phyloP scores from a whole-genome alignment of 1,139 yeast species.

The Protomyces macrosporus region DNA sequence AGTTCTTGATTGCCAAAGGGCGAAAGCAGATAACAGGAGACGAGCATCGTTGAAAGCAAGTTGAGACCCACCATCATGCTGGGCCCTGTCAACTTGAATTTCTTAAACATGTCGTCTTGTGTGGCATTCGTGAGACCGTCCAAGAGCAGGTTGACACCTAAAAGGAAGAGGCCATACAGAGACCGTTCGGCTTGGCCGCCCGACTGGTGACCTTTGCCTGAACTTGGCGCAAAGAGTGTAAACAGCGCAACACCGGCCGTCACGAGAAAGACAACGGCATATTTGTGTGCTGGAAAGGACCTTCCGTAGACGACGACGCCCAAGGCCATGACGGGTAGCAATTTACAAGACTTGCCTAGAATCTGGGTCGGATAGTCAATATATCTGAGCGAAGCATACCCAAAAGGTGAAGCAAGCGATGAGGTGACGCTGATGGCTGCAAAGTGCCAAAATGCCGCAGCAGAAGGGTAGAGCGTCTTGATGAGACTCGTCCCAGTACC shows the following conservation, averaged over 20 bases:
- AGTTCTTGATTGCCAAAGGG: slow-evolving; percentile 32
- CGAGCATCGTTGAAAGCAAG: slow-evolving; percentile 47
- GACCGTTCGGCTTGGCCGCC: slow-evolving; percentile 36
- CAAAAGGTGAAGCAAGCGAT: slow-evolving; percentile 73
- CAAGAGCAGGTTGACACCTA: slow-evolving; percentile 60
- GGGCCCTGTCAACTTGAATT: slow-evolving; percentile 60
- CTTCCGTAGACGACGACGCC: slow-evolving; percentile 70
- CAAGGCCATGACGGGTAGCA: slow-evolving; percentile 84
- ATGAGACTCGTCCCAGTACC: slow-evolving; percentile 13
- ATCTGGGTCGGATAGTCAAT: slow-evolving; percentile 81
- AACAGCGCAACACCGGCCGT: slow-evolving; percentile 78
- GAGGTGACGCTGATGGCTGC: slow-evolving; percentile 68
- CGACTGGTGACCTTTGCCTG: slow-evolving; percentile 35
- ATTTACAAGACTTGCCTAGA: slow-evolving; percentile 86
- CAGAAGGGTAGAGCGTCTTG: slow-evolving; percentile 36
- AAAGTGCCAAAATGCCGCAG: slow-evolving; percentile 44
- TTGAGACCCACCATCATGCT: slow-evolving; percentile 83
- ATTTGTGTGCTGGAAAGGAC: slow-evolving; percentile 68
- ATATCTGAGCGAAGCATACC: slow-evolving; percentile 67
- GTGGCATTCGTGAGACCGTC: slow-evolving; percentile 93
- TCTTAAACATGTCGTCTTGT: slow-evolving; percentile 72
- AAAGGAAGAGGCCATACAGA: slow-evolving; percentile 54
- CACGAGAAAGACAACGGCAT: slow-evolving; percentile 66
- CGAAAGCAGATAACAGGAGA: slow-evolving; percentile 43
- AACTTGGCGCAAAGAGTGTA: slow-evolving; percentile 47